Evolutionary conservation across 352 stramenopile genomes (phyloP), one percentile per base, ranked within the genome.

Genomic region (Phytophthora colocasiae): DNA sequence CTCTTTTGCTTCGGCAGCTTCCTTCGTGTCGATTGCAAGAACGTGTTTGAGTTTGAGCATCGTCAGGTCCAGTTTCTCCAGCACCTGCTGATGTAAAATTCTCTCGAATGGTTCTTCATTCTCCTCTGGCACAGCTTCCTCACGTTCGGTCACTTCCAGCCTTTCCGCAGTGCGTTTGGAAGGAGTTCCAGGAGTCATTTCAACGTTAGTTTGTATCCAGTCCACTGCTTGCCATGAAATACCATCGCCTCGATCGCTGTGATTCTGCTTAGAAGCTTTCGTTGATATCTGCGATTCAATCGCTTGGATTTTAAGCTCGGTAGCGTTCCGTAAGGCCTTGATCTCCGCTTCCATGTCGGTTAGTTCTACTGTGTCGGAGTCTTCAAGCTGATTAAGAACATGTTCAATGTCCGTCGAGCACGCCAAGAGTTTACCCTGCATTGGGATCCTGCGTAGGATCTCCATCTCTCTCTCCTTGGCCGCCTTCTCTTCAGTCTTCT

Each of bases 51-150:
- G 69, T 56, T 79, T 79, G 10, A 90, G 44, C 6, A 90, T 90
- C n/a, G 81, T 85, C 2, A 89, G 59, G n/a, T 89, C 73, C 4
- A 90, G 69, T 15, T 89, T 85, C 48, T 87, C 70, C 10, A 88
- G 41, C 7, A 90, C 76, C 12, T 87, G 58, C 3, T 53, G 60
- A 55, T 87, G 60, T 1, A 90, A 17, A n/a, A 87, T 49, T 12
- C 80, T 65, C n/a, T 71, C 45, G 27, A 81, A 82, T 24, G 24
- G 11, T 6, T 27, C 54, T 44, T 64, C 43, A 24, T 27, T 22
- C 14, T 50, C 40, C 15, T 10, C 11, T 8, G 67, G 56, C 10
- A 6, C 11, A 57, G 5, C 26, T 27, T 66, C 8, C 17, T 17
- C 29, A 19, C 32, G 36, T 22, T 54, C 36, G 12, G 31, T 29